Base-by-base conservation (phyloP, 2,329 filamentous ascomycete species). In the Colletotrichum graminicola region DNA sequence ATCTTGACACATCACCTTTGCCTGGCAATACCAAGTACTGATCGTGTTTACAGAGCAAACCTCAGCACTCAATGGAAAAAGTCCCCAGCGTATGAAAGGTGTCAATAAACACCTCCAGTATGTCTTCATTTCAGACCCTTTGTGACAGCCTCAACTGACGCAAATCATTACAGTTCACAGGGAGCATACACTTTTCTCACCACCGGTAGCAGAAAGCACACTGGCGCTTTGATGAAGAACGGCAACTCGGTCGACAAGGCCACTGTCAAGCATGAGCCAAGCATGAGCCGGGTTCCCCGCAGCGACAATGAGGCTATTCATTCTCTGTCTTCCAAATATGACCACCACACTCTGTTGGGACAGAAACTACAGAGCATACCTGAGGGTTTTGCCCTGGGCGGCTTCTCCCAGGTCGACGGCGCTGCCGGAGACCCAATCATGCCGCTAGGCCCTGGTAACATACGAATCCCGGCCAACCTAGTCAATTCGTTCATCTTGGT, bases 1-100 rank as follows among this genome's bases (percentile, higher is more conserved):
- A 10, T 29, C 12, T 3, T 6, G 23, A 6, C 23, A 6, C 11
- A 14, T 2, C 1, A 10, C 3, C 2, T n/a, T 8, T 16, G 1
- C 11, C 11, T 26, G 4, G 23, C 39, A 45, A 29, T 8, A 32
- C 21, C 11, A 3, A n/a, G 10, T 47, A 29, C 57, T 61, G 26
- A 61, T 3, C 5, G 16, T 61, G 11, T 34, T 7, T 34, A 26
- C 8, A 61, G 41, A 61, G 18, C 18, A 47, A 10, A 14, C 39
- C 26, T n/a, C 18, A 8, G 21, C 32, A 5, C 16, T n/a, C 7
- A 14, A 34, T 16, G 18, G 7, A 29, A 26, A 29, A 0, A 21
- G 47, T 0, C 18, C 5, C 18, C 5, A 5, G 12, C 26, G 41
- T 14, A 49, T 61, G 26, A 32, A 18, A 26, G 57, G 29, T 14